These are phyloP conservation scores for Epichloe sylvatica DNA, from an alignment of 2,329 filamentous ascomycete species.

Conservation along the genomic window DNA sequence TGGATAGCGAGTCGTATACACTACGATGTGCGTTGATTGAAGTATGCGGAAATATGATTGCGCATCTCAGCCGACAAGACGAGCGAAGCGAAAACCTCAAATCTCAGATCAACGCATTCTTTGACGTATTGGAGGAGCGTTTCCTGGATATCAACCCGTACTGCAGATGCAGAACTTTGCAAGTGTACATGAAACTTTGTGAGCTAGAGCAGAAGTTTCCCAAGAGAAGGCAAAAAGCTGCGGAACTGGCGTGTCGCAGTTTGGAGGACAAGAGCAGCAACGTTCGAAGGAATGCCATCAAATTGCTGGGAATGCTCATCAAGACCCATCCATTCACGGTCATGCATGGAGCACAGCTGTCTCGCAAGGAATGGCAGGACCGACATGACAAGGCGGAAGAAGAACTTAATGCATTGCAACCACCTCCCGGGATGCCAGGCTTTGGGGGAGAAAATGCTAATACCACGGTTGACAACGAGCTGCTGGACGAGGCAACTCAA, in stretches of 20 bases:
- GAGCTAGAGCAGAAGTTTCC: conserved; percentile 94
- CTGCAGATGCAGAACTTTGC: conserved; percentile 78
- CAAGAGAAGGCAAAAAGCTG: conserved; percentile 74
- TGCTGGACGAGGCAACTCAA: conserved; percentile 83
- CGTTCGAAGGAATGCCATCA: conserved; percentile 88
- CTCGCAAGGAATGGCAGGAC: conserved; percentile 71
- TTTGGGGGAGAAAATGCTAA: conserved; percentile 51
- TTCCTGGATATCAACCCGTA: conserved; percentile 97
- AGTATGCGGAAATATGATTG: conserved; percentile 90
- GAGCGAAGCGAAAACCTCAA: conserved; percentile 88
- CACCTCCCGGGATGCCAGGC: conserved; percentile 55
- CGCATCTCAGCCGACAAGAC: conserved; percentile 78
- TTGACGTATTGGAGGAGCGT: conserved; percentile 88
- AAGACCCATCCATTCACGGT: conserved; percentile 90
- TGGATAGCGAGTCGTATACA: conserved; percentile 96
- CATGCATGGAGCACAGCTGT: conserved; percentile 78
- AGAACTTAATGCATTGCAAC: conserved; percentile 68
- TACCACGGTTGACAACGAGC: conserved; percentile 55
- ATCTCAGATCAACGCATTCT: conserved; percentile 90
- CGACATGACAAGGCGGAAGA: conserved; percentile 70
- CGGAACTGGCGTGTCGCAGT: conserved; percentile 76
- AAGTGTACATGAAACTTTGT: conserved; percentile 84
- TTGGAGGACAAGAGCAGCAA: conserved; percentile 98
- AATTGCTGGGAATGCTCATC: conserved; percentile 73
- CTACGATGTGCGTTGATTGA: conserved; percentile 88